Evolutionary conservation across 108 stramenopile genomes (phyloP), one percentile per base, ranked within the genome.

Genomic region (Pseudonitzschia multiseries): DNA sequence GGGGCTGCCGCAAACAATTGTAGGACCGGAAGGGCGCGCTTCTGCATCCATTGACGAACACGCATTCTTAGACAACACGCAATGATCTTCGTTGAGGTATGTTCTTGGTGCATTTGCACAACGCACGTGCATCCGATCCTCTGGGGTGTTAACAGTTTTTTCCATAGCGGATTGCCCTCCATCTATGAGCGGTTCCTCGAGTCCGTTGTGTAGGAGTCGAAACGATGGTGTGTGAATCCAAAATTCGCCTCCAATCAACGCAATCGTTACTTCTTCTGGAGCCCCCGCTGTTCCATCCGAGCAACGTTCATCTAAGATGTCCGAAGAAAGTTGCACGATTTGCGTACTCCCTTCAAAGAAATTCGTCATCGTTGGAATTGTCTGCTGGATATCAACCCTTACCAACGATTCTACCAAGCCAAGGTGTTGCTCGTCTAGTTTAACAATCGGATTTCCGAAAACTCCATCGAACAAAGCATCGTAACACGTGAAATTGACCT

Each of bases 31-130:
- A 65, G 22, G 2, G 15, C 17, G 15, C 20, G 40, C 24, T 32
- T 26, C 36, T 41, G n/a, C 63, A 52, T 70, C 54, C 40, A 4
- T 69, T 26, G 66, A 26, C 20, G 78, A 69, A 48, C 87, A 88
- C n/a, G 84, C 82, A 27, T 33, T 74, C 3, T 48, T 62, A 13
- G 78, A 79, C 31, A 85, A 27, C 24, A 52, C 44, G 72, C 88
- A 89, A 18, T 44, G n/a, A 31, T 84, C 72, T 69, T 89, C 88
- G 59, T 89, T 89, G 43, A 86, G 53, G 53, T 84, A 89, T 22
- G 72, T 86, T 36, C 75, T 69, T 27, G 75, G 76, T 29, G 71
- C 77, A 61, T 84, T 86, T 18, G 76, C 65, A 76, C 88, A 89
- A 13, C 41, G 65, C 3, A 69, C 75, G 1, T n/a, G 65, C 65